Base-by-base conservation (phyloP, 768 basidiomycete species). In the Suillus bovinus region DNA sequence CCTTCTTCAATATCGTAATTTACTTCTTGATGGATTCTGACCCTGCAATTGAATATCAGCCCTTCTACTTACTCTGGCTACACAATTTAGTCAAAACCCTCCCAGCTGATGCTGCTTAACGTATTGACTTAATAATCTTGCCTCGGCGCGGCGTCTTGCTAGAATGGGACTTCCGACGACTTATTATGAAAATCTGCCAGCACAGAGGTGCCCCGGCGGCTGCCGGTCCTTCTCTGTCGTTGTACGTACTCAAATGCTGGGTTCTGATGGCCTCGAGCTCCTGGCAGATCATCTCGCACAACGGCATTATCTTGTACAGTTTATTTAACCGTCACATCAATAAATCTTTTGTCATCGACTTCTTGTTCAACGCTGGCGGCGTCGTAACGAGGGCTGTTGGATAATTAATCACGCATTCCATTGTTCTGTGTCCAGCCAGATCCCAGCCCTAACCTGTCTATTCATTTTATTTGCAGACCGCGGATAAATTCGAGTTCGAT, bases 231-330 rank as follows among this genome's bases (percentile, higher is more conserved):
- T 96, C 93, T 71, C 86, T 97, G 63, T 96, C 94, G 38, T 94
- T 96, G 76, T 93, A 93, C 69, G 81, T 93, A 39, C 87, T 90
- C 81, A 95, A 65, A 90, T 97, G 11, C 82, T 96, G 34, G 95
- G 95, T 38, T 90, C 92, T 17, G 94, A 98, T 75, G 93, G 96
- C 75, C 85, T 99, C n/a, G n/a, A n/a, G n/a, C n/a, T n/a, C 24
- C 74, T 8, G 27, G 17, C 9, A 50, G 49, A 17, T 29, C 16
- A 9, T 86, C 89, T 6, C 98, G 95, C 70, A 96, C 97, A n/a
- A 89, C 93, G 6, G 93, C 94, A 98, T 98, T 72, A 95, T 94
- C 0, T 96, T 94, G 94, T 94, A 96, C 71, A 94, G 89, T 41
- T 95, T 93, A 78, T 91, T 91, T 80, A 93, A 94, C 74, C 85